A percentile compares a stretch with the other conserved stretches of the same genome.
These are phyloP conservation scores for Alectoria sarmentosa DNA, from an alignment of 495 filamentous ascomycete genomes.

Conservation along the genomic window DNA sequence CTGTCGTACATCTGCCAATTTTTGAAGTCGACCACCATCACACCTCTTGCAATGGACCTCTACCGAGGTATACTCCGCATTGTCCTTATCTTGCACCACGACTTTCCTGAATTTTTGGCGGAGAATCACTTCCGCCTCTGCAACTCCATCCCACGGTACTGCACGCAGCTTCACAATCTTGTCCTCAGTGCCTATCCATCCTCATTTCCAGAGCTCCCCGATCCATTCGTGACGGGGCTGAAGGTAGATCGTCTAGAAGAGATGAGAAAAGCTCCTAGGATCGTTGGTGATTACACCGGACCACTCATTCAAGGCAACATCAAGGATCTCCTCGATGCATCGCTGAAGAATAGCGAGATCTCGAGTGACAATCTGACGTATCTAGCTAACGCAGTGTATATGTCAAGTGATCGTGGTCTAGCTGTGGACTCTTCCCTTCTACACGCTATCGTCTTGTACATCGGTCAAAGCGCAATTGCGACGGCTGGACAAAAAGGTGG, in stretches of 20 bases:
- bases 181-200: slow-evolving; percentile 78
- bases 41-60: slow-evolving; percentile 65
- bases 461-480: slow-evolving; percentile 63
- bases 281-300: slow-evolving; percentile 52
- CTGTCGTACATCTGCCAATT: slow-evolving; percentile 71
- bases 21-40: slow-evolving; percentile 64
- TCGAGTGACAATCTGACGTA: slow-evolving; percentile 63
- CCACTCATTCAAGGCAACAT: slow-evolving; percentile 57
- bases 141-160: slow-evolving; percentile 77
- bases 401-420: slow-evolving; percentile 24
- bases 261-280: slow-evolving; percentile 57
- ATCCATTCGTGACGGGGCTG: slow-evolving; percentile 71
- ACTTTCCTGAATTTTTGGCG: slow-evolving; percentile 87
- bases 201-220: slow-evolving; percentile 65
- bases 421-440: slow-evolving; percentile 61
- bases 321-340: slow-evolving; percentile 58
- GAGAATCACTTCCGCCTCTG: slow-evolving; percentile 81
- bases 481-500: slow-evolving; percentile 50
- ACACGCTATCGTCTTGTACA: slow-evolving; percentile 75
- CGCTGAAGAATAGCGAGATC: slow-evolving; percentile 50
- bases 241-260: slow-evolving; percentile 78
- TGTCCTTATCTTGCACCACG: slow-evolving; percentile 79
- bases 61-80: slow-evolving; percentile 80
- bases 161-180: slow-evolving; percentile 82
- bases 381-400: slow-evolving; percentile 60